These are phyloP conservation scores for Dendrobium huoshanense DNA, from an alignment of 106 monocot species.

Conservation along the genomic window DNA sequence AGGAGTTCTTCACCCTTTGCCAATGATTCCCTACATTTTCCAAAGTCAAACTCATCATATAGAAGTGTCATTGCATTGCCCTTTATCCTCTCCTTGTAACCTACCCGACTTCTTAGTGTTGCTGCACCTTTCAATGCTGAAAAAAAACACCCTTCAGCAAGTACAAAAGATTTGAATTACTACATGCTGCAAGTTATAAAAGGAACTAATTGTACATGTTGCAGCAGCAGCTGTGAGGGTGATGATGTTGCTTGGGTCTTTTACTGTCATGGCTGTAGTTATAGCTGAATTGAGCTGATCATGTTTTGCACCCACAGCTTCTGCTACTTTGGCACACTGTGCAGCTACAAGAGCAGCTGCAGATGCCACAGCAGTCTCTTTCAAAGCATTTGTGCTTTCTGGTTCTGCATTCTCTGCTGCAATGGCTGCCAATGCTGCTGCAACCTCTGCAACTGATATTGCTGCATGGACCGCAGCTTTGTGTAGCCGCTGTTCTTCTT, in stretches of 20 bases:
- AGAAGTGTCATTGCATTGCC: constrained; percentile 10
- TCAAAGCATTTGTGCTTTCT: constrained; percentile 21
- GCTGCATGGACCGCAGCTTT: constrained; percentile 73
- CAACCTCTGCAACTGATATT: constrained; percentile 64
- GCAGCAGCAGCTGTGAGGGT: constrained; percentile 80
- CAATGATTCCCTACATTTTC: constrained; percentile 33
- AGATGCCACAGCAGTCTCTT: constrained; percentile 54
- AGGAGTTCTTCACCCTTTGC: constrained; percentile 62
- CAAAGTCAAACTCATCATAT: constrained; percentile 37
- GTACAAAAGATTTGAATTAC: neutral
- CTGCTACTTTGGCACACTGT: constrained; percentile 60
- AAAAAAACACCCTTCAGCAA: neutral
- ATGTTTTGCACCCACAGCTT: constrained; percentile 52
- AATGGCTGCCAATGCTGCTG: constrained; percentile 68
- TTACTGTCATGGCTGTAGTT: constrained; percentile 42
- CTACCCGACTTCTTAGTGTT: constrained; percentile 45
- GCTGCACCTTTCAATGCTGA: constrained; percentile 74
- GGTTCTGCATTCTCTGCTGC: constrained; percentile 39
- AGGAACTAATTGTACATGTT: constrained; percentile 44
- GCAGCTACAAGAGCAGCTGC: constrained; percentile 67
- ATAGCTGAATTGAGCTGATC: constrained; percentile 46
- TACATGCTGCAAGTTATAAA: neutral
- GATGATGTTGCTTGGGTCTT: constrained; percentile 49
- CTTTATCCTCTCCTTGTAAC: constrained; percentile 10
- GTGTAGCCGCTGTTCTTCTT: constrained; percentile 53